Evolutionary conservation across 202 grass and related monocot species (phyloP), one percentile per base, ranked within the genome.

Genomic region (Saccharum hybrid): DNA sequence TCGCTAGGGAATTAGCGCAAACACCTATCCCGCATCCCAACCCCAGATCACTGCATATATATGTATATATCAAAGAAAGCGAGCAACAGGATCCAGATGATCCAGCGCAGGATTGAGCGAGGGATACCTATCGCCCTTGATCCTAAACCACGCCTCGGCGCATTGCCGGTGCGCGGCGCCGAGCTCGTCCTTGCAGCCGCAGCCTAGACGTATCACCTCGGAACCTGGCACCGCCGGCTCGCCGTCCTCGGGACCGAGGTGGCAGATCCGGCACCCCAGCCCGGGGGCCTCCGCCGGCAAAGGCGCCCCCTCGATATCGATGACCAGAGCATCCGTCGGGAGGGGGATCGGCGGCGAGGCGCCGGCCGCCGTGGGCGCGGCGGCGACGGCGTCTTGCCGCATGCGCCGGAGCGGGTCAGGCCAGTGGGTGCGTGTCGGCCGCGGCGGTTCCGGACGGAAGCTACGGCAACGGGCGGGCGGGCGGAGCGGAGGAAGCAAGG

Each of bases 81-180:
- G 6, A 67, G 61, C 33, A 67, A 43, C 26, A 83, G 3, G 43
- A 6, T 1, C 43, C 13, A 3, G 12, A 71, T 3, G 23, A 72
- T 7, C 8, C 66, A 21, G 43, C 9, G n/a, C 1, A 48, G 37
- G 39, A 81, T 34, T 7, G 33, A 23, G 70, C 19, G 78, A 68
- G 14, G 66, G 21, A 42, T 86, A 96, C 93, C 88, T 96, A 14
- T 91, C 75, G 45, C 90, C 90, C 74, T 92, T 93, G 48, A 93
- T 77, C 86, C 76, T 89, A 71, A 96, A 96, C 93, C 93, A 96
- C 42, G 88, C 81, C 81, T 91, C 90, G 63, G 88, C 93, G 85
- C 93, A 96, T 46, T 93, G 90, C 15, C 82, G 83, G 82, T 93
- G 94, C 76, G 86, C 84, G 78, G 69, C 63, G 45, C 74, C 90